These are phyloP conservation scores for Oryza nivara DNA, from an alignment of 176 grass and related monocot genomes.

Conservation along the genomic window DNA sequence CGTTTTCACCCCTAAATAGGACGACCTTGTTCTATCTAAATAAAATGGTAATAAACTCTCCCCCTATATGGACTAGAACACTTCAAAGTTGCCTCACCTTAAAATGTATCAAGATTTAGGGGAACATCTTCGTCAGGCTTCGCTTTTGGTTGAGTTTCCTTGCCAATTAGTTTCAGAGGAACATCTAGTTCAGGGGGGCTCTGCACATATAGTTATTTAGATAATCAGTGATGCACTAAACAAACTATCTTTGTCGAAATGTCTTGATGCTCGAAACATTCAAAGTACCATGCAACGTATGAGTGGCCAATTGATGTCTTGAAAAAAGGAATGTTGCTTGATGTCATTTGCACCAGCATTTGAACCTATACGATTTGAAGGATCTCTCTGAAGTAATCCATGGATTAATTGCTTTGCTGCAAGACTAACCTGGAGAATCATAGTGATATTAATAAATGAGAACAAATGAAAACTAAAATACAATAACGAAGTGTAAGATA, in stretches of 20 bases:
- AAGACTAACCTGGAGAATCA: conserved; percentile 73
- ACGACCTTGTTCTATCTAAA: not conserved
- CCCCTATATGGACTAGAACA: not conserved
- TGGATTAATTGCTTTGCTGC: conserved; percentile 84
- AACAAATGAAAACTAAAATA: conserved; percentile 6
- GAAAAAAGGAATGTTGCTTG: conserved; percentile 90
- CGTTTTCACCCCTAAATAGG: no score
- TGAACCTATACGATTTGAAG: conserved; percentile 71
- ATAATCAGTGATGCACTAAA: conserved; percentile 23
- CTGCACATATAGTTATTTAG: conserved; percentile 56
- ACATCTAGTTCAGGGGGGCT: conserved; percentile 76
- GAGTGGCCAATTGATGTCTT: conserved; percentile 82
- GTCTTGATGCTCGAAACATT: conserved; percentile 40
- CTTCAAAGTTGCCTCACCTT: conserved; percentile 47
- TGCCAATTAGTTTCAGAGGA: conserved; percentile 67
- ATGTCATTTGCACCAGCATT: conserved; percentile 90
- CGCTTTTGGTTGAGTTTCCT: conserved; percentile 53
- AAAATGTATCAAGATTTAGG: conserved; percentile 55
- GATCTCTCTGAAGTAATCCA: conserved; percentile 86
- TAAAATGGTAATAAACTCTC: not conserved
- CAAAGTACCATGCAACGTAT: conserved; percentile 93
- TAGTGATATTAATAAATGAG: conserved; percentile 12
- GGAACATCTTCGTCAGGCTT: conserved; percentile 57
- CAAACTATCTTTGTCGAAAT: not conserved
- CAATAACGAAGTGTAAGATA: not conserved